A percentile compares a stretch with the other conserved stretches of the same genome.
Evolutionary conservation across 768 basidiomycete species (phyloP).

Genomic region (Serpula lacrymans): DNA sequence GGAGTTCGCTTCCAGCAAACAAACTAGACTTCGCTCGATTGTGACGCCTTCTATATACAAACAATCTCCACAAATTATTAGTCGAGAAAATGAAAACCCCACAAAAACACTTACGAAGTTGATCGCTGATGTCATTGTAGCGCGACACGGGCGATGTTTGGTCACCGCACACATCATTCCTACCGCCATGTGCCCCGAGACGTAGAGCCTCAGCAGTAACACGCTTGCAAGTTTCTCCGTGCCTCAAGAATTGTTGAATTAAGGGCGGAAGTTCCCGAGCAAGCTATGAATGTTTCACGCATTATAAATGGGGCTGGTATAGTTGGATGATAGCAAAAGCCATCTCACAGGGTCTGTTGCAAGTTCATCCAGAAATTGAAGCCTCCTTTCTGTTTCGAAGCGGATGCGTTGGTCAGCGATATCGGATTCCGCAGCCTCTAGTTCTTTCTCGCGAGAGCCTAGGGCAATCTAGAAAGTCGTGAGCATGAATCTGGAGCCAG

Average conservation of each 20-base stretch:
- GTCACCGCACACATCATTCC: conserved; percentile 29
- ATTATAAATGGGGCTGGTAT: background rate
- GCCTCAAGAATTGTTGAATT: conserved; percentile 46
- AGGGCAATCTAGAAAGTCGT: conserved; percentile 33
- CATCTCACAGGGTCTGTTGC: conserved; percentile 29
- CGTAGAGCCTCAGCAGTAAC: conserved; percentile 42
- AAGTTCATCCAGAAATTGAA: conserved; percentile 47
- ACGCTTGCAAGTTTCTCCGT: conserved; percentile 41
- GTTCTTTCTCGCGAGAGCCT: conserved; percentile 27
- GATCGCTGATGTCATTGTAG: conserved; percentile 41
- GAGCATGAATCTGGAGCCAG: background rate
- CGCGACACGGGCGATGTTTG: conserved; percentile 33
- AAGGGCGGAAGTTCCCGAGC: conserved; percentile 41
- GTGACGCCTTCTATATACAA: conserved; percentile 19
- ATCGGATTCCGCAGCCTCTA: conserved; percentile 38
- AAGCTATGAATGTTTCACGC: conserved; percentile 37
- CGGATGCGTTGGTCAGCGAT: conserved; percentile 40
- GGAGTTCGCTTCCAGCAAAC: conserved; percentile 1
- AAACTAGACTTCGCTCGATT: conserved; percentile 22
- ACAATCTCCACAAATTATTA: conserved; percentile 18
- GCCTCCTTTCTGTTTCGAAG: conserved; percentile 38
- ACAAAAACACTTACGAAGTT: conserved; percentile 34
- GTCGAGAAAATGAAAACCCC: conserved; percentile 10
- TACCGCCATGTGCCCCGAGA: conserved; percentile 31
- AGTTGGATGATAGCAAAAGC: conserved; percentile 1